Percentiles rank a stretch among this genome's conserved stretches.
Conservation (phyloP, 805 yeast species). For the Wickerhamomyces silvicola region DNA sequence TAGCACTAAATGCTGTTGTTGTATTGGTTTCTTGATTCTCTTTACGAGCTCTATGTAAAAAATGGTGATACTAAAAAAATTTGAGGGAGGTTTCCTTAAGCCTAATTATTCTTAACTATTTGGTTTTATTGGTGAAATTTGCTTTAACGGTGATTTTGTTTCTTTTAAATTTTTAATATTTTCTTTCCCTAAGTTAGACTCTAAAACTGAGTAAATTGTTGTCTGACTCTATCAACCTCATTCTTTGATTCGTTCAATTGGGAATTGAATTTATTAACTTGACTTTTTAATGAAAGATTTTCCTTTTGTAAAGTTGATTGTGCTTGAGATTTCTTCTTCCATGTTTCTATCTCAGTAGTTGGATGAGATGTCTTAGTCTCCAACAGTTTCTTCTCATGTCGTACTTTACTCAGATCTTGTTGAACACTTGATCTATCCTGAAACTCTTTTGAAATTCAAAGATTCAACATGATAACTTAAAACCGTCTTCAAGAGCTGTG, state of each 20-base stretch:
- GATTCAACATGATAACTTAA: conserved; percentile 18
- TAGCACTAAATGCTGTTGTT: conserved; percentile 9
- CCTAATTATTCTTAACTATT: conserved; percentile 1
- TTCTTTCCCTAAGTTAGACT: conserved; percentile 28
- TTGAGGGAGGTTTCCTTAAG: conserved; percentile 9
- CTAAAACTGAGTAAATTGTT: conserved; percentile 28
- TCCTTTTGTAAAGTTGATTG: conserved; percentile 21
- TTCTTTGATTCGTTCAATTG: conserved; percentile 25
- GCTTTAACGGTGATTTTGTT: conserved; percentile 3
- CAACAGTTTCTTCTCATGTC: conserved; percentile 17
- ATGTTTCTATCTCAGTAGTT: conserved; percentile 15
- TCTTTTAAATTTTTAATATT: conserved; percentile 22
- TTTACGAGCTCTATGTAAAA: conserved; percentile 8
- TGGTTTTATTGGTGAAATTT: conserved; percentile 6
- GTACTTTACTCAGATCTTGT: conserved; percentile 14
- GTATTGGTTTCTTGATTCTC: conserved; percentile 6
- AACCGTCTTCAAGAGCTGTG: conserved; percentile 12
- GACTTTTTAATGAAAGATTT: conserved; percentile 27
- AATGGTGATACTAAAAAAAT: conserved; percentile 20
- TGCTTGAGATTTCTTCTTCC: conserved; percentile 18
- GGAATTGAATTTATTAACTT: conserved; percentile 26
- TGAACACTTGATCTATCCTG: conserved; percentile 12
- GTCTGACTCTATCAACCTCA: conserved; percentile 25
- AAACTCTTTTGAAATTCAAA: conserved; percentile 8
- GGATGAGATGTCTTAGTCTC: conserved; percentile 15